Base-by-base conservation (phyloP, 305 asterid species). In the Fraxinus angustifolia region DNA sequence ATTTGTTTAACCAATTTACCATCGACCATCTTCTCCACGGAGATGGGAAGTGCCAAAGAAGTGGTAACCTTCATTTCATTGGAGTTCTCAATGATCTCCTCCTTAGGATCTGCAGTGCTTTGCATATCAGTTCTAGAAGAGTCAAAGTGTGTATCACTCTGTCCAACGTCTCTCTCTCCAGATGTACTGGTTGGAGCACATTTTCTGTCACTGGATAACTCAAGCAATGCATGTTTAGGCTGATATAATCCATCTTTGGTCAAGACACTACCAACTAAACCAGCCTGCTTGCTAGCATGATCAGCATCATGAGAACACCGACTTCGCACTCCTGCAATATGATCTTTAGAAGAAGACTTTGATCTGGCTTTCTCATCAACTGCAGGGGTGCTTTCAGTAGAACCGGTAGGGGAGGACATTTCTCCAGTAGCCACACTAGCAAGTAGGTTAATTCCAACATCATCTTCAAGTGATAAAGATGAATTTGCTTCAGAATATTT, bases 361-460 rank as follows among this genome's bases (percentile, higher is more conserved):
- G 93, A 87, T 53, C 81, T 89, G 77, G 84, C 88, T 78, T 82
- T 88, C 80, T 86, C 93, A 8, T 89, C 90, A 35, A 72, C 78
- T 10, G 79, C 73, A 33, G 81, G 88, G 21, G 85, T 82, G 74
- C 84, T 81, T 83, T 91, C 92, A 8, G 91, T 82, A 79, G 92
- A 91, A 82, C 77, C 87, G 19, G 85, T 40, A 4, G 92, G 92
- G 16, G 91, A 88, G 7, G 91, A 89, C 82, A 90, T 89, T 84
- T 90, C 94, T 45, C 96, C 91, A 17, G 96, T 78, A 71, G 96
- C 96, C 84, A 91, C 96, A 86, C 94, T 91, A 62, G 96, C 96
- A 81, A 91, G 96, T 40, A 91, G 87, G 82, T 91, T 90, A 90
- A 91, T 91, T 56, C 94, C 94, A 73, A 85, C 88, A 84, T 91